Evolutionary conservation across 805 yeast species (phyloP).

Genomic region (Cyberlindnera veronae): DNA sequence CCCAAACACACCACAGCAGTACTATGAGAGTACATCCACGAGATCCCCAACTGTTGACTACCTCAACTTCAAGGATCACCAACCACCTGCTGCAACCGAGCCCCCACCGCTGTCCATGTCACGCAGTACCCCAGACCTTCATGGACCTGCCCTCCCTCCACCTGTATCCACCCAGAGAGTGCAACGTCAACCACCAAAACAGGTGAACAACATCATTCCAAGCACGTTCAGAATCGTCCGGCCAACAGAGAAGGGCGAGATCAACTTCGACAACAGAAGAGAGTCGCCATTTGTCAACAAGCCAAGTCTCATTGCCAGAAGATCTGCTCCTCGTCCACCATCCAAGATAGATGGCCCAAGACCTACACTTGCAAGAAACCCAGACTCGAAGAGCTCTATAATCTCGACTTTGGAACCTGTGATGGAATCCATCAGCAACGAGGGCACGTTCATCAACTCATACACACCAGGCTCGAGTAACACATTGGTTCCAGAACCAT

Average conservation of each 20-base stretch:
- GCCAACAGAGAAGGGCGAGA: constrained; percentile 60
- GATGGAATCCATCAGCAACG: constrained; percentile 23
- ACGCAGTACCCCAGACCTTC: constrained; percentile 1
- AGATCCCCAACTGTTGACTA: constrained; percentile 43
- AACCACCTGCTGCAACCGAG: constrained; percentile 1
- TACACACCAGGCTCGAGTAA: constrained; percentile 43
- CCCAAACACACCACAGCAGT: constrained; percentile 69
- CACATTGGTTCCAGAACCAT: constrained; percentile 41
- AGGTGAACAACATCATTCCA: constrained; percentile 14
- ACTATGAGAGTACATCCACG: constrained; percentile 42
- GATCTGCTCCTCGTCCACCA: constrained; percentile 75
- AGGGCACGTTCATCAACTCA: constrained; percentile 31
- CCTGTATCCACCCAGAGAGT: constrained; percentile 5
- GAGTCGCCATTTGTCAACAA: constrained; percentile 63
- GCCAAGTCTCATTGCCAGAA: constrained; percentile 58
- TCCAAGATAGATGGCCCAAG: constrained; percentile 15
- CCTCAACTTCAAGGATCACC: constrained; percentile 45
- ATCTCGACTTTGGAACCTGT: constrained; percentile 21
- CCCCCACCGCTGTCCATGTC: constrained; percentile 1
- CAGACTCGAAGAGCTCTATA: constrained; percentile 5
- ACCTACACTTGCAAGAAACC: constrained; percentile 6
- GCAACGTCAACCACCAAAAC: constrained; percentile 12
- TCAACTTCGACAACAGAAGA: constrained; percentile 77
- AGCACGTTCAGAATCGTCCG: constrained; percentile 66
- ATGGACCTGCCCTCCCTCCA: neutral